These are phyloP conservation scores for Auriscalpium microsporum DNA, from an alignment of 768 basidiomycete species.

Conservation along the genomic window DNA sequence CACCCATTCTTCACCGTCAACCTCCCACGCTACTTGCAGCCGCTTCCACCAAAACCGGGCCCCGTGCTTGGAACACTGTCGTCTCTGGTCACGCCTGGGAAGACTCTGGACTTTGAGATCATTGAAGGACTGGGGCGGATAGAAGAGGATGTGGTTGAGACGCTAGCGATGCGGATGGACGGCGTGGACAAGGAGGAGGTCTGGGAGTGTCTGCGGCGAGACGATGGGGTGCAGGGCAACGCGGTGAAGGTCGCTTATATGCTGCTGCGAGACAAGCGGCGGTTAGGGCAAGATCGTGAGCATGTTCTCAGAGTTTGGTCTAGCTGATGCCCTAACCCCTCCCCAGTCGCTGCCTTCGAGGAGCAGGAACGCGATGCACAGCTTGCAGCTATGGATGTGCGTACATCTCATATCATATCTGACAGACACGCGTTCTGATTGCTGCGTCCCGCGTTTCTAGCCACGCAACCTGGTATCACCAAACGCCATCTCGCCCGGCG, in stretches of 20 bases:
- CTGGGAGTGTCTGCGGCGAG: slow-evolving; percentile 74
- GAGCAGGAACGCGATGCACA: slow-evolving; percentile 83
- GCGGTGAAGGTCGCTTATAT: slow-evolving; percentile 96
- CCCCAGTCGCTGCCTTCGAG: slow-evolving; percentile 63
- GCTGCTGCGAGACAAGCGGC: slow-evolving; percentile 80
- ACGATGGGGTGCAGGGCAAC: slow-evolving; percentile 83
- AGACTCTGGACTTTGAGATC: slow-evolving; percentile 66
- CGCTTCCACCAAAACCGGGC: slow-evolving; percentile 69
- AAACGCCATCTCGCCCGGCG: slow-evolving; percentile 52
- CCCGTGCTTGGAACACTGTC: slow-evolving; percentile 70
- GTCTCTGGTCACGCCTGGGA: slow-evolving; percentile 59
- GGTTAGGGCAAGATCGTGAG: slow-evolving; percentile 80
- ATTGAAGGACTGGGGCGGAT: slow-evolving; percentile 91
- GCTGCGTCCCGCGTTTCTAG: slow-evolving; percentile 25
- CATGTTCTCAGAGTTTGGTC: slow-evolving; percentile 11
- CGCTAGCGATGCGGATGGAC: slow-evolving; percentile 61
- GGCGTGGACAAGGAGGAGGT: slow-evolving; percentile 78
- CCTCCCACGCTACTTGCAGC: slow-evolving; percentile 78
- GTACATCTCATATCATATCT: slow-evolving; percentile 21
- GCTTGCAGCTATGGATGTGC: slow-evolving; percentile 70
- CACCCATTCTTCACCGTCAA: slow-evolving; percentile 88
- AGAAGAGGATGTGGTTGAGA: slow-evolving; percentile 85
- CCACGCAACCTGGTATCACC: slow-evolving; percentile 67
- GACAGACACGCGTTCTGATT: slow-evolving; percentile 3
- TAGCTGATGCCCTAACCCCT: slow-evolving; percentile 11